phyloP scores from a whole-genome alignment of 306 rosid genomes.

The Urtica urens region DNA sequence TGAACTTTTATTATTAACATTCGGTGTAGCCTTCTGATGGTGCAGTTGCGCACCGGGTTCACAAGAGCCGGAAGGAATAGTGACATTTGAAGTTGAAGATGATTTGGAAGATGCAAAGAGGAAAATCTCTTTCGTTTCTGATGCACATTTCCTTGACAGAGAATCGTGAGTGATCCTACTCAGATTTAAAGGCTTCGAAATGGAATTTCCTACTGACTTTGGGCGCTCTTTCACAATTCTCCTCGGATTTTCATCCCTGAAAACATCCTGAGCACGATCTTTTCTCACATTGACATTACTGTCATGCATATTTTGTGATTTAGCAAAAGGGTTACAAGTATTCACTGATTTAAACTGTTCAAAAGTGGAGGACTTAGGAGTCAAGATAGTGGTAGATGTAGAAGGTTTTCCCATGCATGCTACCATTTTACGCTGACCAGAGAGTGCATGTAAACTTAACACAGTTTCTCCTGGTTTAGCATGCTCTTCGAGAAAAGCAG shows the following conservation, averaged over 20 bases:
- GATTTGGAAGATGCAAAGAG: conserved; percentile 38
- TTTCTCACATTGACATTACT: conserved; percentile 35
- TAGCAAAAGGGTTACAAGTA: conserved; percentile 29
- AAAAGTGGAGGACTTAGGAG: conserved; percentile 32
- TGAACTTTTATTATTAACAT: conserved; percentile 44
- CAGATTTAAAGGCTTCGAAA: conserved; percentile 35
- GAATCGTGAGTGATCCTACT: conserved; percentile 53
- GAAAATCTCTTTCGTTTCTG: conserved; percentile 46
- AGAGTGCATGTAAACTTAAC: conserved; percentile 17
- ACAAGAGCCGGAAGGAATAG: conserved; percentile 29
- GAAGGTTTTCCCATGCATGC: conserved; percentile 41
- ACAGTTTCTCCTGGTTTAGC: conserved; percentile 35
- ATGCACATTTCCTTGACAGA: conserved; percentile 37
- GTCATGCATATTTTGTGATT: conserved; percentile 37
- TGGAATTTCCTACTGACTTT: conserved; percentile 37
- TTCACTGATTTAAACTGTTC: conserved; percentile 38
- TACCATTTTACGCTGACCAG: conserved; percentile 31
- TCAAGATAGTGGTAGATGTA: conserved; percentile 28
- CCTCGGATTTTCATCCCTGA: conserved; percentile 30
- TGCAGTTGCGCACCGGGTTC: conserved; percentile 37
- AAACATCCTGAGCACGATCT: conserved; percentile 49
- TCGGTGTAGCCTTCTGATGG: conserved; percentile 47
- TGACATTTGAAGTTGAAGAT: conserved; percentile 27
- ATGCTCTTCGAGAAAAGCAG: conserved; percentile 38
- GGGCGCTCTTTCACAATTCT: conserved; percentile 52